Conservation (phyloP, 176 grass and related monocot genomes). For the Oryza brachyantha region DNA sequence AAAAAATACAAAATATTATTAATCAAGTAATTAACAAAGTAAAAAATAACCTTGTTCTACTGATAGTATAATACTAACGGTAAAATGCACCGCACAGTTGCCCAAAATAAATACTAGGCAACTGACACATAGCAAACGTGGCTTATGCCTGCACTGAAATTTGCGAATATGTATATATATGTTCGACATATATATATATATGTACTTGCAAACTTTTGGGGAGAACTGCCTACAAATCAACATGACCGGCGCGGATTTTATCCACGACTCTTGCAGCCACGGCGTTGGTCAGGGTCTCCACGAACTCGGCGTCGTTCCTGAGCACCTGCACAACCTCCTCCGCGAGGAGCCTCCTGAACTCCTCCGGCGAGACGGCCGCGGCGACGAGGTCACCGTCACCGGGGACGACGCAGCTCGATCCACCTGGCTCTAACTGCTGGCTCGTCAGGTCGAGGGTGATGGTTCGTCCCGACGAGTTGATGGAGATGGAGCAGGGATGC, state of each 20-base stretch:
- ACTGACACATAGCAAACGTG: too few relatives aligned
- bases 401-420: too few relatives aligned
- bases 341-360: constrained; percentile 13
- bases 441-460: constrained; percentile 18
- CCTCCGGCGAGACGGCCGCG: not conserved
- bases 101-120: too few relatives aligned
- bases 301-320: constrained; percentile 29
- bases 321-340: constrained; percentile 25
- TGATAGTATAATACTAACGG: too few relatives aligned
- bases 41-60: too few relatives aligned
- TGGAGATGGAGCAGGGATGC: constrained; percentile 35
- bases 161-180: too few relatives aligned
- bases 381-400: not conserved
- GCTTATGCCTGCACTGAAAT: too few relatives aligned
- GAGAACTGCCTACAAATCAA: not conserved
- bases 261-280: constrained; percentile 24
- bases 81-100: too few relatives aligned
- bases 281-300: not conserved
- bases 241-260: not conserved
- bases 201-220: not conserved
- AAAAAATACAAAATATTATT: too few relatives aligned
- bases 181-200: too few relatives aligned
- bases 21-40: too few relatives aligned
- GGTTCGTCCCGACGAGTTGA: constrained; percentile 13
- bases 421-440: not conserved